Evolutionary conservation across 306 rosid genomes (phyloP).

Genomic region (Rosa rugosa): DNA sequence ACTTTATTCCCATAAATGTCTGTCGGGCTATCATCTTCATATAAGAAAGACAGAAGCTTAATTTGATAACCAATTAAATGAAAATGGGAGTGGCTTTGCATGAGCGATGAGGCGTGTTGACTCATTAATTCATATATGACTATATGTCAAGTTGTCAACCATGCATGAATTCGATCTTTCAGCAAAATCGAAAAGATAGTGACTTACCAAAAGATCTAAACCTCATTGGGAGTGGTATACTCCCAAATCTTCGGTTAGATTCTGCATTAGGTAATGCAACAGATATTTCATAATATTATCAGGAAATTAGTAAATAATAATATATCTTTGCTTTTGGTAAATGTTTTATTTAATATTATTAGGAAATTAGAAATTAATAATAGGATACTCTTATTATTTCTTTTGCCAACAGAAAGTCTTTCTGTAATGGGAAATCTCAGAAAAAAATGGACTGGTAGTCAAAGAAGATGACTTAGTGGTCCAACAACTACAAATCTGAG

Average conservation of each 20-base stretch:
- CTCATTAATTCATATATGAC: too few species aligned
- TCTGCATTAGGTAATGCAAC: background rate
- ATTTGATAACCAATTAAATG: background rate
- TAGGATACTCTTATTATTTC: background rate
- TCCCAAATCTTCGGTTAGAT: background rate
- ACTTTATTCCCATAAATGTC: background rate
- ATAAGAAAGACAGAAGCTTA: background rate
- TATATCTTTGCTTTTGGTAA: background rate
- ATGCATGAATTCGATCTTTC: background rate
- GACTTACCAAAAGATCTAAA: background rate
- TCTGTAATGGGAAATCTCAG: background rate
- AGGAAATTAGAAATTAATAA: background rate
- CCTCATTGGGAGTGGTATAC: too few species aligned
- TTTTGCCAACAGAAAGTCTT: background rate
- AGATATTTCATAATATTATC: background rate
- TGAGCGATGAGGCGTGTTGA: background rate
- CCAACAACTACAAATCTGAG: background rate
- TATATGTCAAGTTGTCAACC: too few species aligned
- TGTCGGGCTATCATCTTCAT: background rate
- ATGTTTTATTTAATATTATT: background rate
- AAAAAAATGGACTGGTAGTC: background rate
- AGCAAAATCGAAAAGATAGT: background rate
- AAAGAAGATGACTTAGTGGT: background rate
- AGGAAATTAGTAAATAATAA: background rate
- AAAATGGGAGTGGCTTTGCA: background rate